Evolutionary conservation across 495 filamentous ascomycete species (phyloP), one percentile per base, ranked within the genome.

Genomic region (Extremus antarcticus): DNA sequence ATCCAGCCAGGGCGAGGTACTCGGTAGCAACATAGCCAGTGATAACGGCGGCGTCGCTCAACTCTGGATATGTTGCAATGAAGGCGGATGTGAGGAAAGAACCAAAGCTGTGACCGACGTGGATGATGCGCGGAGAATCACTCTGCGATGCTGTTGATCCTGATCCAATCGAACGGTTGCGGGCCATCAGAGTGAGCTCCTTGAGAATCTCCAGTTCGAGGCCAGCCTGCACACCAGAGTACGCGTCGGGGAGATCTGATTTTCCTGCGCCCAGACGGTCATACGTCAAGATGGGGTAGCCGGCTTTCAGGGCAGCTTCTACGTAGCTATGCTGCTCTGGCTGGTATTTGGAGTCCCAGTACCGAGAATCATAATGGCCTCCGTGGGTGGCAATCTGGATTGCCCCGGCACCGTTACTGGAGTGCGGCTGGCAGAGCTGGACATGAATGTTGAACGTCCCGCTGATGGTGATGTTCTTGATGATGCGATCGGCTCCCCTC

Each of bases 401-500:
- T 11, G 24, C 43, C 7, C 48, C 25, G 9, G 19, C 25, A 13
- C 51, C 43, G 4, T 46, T 23, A 15, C 11, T 21, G 32, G 24
- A 13, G 15, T 25, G 39, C 7, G 57, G 57, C 29, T 51, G 19
- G 52, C 57, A 60, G 4, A 60, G 57, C 39, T 60, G 43, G 15
- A 48, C 54, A 43, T 56, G 54, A 32, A 56, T 56, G 20, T 56
- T 56, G 47, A 20, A 56, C 11, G 51, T 59, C 15, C 51, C 56
- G 24, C 55, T 59, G n/a, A 60, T 64, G 16, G 62, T 64, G 40
- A 60, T 62, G 47, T 63, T 64, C 51, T 62, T 62, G 55, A 56
- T 62, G 51, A 64, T 63, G 51, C 50, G 59, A 23, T 35, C 8
- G 22, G 50, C 35, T 11, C 43, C 55, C 19, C 63, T 40, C 0